Evolutionary conservation across 495 filamentous ascomycete genomes (phyloP).

Genomic region (Neurospora intermedia): DNA sequence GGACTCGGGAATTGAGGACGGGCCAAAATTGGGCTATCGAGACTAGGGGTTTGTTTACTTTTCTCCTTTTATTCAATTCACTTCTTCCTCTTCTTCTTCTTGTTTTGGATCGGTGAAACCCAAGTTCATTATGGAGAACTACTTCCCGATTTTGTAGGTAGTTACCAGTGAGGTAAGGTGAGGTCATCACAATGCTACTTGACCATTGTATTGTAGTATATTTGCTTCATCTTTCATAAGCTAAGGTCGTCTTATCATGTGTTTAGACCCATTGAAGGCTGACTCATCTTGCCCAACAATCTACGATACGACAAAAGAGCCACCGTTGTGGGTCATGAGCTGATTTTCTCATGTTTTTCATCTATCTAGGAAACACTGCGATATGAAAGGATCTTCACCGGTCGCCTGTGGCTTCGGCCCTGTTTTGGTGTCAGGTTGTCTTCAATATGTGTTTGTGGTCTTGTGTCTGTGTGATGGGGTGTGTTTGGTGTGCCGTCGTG

Average conservation of each 20-base stretch:
- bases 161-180: neutral
- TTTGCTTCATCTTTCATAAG: neutral
- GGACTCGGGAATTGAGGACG: neutral
- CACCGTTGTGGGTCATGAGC: neutral
- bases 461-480: neutral
- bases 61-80: neutral
- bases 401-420: neutral
- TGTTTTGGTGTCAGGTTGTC: neutral
- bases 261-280: neutral
- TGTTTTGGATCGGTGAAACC: neutral
- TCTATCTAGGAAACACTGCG: neutral
- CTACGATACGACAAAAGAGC: neutral
- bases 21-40: neutral
- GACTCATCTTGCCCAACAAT: neutral
- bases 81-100: neutral
- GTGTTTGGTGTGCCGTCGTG: neutral
- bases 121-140: neutral
- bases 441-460: neutral
- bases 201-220: neutral
- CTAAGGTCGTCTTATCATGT: neutral
- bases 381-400: neutral
- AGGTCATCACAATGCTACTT: neutral
- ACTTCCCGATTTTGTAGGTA: neutral
- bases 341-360: neutral
- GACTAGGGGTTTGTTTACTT: neutral